A percentile compares a stretch with the other conserved stretches of the same genome.
phyloP scores from a whole-genome alignment of 768 basidiomycete species.

The Pleurotus pulmonarius region DNA sequence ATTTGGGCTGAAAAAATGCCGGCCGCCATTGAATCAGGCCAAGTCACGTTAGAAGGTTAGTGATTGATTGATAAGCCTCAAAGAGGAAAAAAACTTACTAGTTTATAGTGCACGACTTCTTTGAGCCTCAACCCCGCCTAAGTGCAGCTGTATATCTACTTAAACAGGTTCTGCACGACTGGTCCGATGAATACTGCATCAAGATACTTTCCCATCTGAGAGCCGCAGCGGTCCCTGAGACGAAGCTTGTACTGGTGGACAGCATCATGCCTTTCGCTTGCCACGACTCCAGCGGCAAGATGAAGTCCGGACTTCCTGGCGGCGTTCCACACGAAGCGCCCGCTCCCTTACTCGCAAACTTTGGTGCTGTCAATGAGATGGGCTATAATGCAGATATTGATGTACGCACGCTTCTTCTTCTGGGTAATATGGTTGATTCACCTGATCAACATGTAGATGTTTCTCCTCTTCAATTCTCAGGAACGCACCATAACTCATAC shows the following conservation, averaged over 20 bases:
- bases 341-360: slow-evolving; percentile 33
- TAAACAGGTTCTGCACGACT: slow-evolving; percentile 60
- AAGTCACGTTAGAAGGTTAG: slow-evolving; percentile 23
- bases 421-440: neutral
- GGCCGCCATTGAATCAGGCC: slow-evolving; percentile 13
- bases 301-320: slow-evolving; percentile 19
- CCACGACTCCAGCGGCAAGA: too few relatives aligned
- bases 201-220: slow-evolving; percentile 35
- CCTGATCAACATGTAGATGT: slow-evolving; percentile 26
- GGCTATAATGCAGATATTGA: slow-evolving; percentile 29
- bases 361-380: slow-evolving; percentile 32
- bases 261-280: slow-evolving; percentile 34
- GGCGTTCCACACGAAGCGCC: slow-evolving; percentile 23
- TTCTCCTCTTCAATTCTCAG: slow-evolving; percentile 31
- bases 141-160: slow-evolving; percentile 50
- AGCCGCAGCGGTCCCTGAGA: slow-evolving; percentile 28
- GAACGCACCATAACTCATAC: slow-evolving; percentile 34
- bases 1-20: slow-evolving; percentile 6
- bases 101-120: slow-evolving; percentile 26
- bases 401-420: slow-evolving; percentile 26
- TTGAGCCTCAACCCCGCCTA: slow-evolving; percentile 35
- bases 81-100: neutral
- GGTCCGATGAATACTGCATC: slow-evolving; percentile 44
- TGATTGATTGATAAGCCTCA: neutral
- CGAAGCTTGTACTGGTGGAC: slow-evolving; percentile 39